Evolutionary conservation across 2,329 filamentous ascomycete genomes (phyloP).

Genomic region (Aspergillus sp.): DNA sequence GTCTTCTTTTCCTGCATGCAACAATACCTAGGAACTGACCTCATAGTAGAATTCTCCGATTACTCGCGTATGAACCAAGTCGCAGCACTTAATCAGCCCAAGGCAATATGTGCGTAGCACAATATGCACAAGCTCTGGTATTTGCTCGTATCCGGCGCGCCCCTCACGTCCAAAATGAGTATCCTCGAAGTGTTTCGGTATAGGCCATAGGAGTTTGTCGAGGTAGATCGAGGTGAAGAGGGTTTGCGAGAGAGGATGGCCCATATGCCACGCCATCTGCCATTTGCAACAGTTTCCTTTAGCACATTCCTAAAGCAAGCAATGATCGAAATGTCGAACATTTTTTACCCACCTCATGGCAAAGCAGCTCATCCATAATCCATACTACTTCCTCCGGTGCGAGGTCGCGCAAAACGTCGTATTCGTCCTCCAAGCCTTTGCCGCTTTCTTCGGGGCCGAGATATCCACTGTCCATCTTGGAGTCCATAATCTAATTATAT

Average conservation of each 20-base stretch:
- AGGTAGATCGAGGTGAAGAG: conserved; percentile 91
- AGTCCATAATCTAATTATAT: conserved; percentile 81
- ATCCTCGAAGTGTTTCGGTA: conserved; percentile 62
- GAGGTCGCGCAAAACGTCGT: conserved; percentile 68
- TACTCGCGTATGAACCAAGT: conserved; percentile 73
- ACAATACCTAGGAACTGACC: conserved; percentile 46
- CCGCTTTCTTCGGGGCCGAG: conserved; percentile 67
- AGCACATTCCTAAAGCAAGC: conserved; percentile 1
- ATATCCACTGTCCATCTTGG: conserved; percentile 97
- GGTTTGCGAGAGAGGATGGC: conserved; percentile 93
- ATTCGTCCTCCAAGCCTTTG: conserved; percentile 73
- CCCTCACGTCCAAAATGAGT: conserved; percentile 57
- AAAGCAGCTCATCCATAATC: conserved; percentile 90
- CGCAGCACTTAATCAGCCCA: conserved; percentile 78
- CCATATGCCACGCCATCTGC: conserved; percentile 93
- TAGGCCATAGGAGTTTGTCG: conserved; percentile 74
- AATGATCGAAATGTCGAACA: not conserved
- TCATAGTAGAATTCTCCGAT: conserved; percentile 88
- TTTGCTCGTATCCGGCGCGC: conserved; percentile 19
- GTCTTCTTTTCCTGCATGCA: not conserved
- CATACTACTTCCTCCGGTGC: conserved; percentile 80
- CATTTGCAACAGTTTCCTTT: conserved; percentile 1
- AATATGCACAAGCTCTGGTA: conserved; percentile 54
- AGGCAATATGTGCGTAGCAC: conserved; percentile 84
- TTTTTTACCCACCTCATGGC: conserved; percentile 67